Evolutionary conservation across 2,329 filamentous ascomycete species (phyloP).

Genomic region (Calonectria hawksworthii): DNA sequence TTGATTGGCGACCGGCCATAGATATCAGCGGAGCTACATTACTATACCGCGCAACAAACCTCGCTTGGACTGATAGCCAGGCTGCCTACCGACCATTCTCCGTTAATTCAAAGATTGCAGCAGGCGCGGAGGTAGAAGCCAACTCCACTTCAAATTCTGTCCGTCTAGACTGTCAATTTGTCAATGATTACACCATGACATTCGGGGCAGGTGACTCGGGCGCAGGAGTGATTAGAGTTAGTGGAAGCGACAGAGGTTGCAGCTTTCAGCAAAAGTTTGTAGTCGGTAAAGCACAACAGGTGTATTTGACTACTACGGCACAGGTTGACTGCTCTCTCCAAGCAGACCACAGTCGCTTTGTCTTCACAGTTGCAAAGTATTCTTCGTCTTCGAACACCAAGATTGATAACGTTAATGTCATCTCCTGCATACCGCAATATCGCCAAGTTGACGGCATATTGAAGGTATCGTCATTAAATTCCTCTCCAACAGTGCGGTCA

Average conservation of each 20-base stretch:
- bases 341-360: background rate
- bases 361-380: background rate
- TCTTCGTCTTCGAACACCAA: background rate
- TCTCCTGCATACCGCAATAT: background rate
- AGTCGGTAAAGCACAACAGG: background rate
- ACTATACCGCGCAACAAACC: slow-evolving; percentile 16
- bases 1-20: slow-evolving; percentile 34
- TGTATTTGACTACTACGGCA: background rate
- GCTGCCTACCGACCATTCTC: slow-evolving; percentile 29
- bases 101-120: background rate
- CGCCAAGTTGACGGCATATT: background rate
- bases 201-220: background rate
- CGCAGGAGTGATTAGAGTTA: background rate
- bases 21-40: slow-evolving; percentile 25
- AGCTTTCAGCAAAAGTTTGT: background rate
- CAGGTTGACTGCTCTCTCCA: background rate
- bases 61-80: slow-evolving; percentile 29
- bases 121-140: background rate
- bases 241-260: background rate
- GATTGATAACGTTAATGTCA: background rate
- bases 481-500: background rate
- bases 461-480: background rate
- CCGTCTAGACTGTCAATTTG: background rate
- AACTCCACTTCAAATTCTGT: background rate
- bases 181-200: background rate